A percentile compares a stretch with the other conserved stretches of the same genome.
phyloP scores from a whole-genome alignment of 495 filamentous ascomycete genomes.

The Daldinia vernicosa region DNA sequence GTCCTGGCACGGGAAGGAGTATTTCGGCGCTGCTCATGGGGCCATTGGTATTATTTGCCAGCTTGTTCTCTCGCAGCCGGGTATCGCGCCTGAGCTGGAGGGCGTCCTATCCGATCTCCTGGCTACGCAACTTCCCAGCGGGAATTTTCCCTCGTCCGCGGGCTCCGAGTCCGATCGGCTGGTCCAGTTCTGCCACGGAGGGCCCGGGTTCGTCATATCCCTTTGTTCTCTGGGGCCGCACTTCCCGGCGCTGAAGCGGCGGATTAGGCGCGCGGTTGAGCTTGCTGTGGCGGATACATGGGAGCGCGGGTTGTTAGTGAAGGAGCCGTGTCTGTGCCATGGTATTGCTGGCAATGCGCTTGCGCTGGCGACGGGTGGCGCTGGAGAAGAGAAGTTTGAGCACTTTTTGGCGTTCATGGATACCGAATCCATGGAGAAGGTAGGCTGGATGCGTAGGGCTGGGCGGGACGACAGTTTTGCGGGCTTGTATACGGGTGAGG shows the following conservation, averaged over 20 bases:
- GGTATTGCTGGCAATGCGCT: conserved; percentile 71
- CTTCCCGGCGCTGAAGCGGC: background rate
- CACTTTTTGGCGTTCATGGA: conserved; percentile 41
- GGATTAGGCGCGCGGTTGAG: conserved; percentile 58
- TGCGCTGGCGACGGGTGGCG: conserved; percentile 10
- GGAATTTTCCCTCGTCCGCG: conserved; percentile 56
- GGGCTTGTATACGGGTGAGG: conserved; percentile 39
- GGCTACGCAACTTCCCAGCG: conserved; percentile 46
- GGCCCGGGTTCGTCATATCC: conserved; percentile 66
- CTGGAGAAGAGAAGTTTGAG: conserved; percentile 7
- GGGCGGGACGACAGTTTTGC: conserved; percentile 8
- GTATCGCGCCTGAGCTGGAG: conserved; percentile 49
- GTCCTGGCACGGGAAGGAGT: conserved; percentile 67
- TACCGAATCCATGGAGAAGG: conserved; percentile 18
- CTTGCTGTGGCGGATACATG: conserved; percentile 59
- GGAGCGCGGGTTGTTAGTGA: conserved; percentile 64
- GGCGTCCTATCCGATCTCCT: conserved; percentile 57
- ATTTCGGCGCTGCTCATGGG: conserved; percentile 70
- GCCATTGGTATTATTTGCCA: conserved; percentile 70
- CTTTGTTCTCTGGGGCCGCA: conserved; percentile 56
- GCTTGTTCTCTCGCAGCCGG: conserved; percentile 60
- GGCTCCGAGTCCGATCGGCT: conserved; percentile 43
- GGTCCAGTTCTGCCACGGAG: conserved; percentile 75
- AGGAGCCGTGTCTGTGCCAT: conserved; percentile 71
- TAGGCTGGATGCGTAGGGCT: conserved; percentile 1